These are phyloP conservation scores for Sclerotinia nivalis DNA, from an alignment of 2,329 filamentous ascomycete species.

Conservation along the genomic window DNA sequence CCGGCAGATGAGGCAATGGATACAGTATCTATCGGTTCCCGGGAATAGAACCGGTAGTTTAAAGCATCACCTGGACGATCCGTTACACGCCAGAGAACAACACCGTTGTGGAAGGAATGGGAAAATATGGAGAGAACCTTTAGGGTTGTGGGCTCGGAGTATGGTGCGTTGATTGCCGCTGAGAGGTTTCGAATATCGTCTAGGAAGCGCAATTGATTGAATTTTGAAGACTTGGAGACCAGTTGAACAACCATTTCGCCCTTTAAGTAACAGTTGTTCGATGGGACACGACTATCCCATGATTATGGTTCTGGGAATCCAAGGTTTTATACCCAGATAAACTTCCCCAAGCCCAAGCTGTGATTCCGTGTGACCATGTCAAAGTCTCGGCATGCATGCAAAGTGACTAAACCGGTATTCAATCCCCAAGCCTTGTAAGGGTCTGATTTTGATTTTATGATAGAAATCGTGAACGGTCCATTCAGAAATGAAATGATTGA, in stretches of 20 bases:
- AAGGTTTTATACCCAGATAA: not conserved
- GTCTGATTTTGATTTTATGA: not conserved
- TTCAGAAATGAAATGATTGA: not conserved
- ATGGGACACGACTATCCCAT: too few relatives aligned
- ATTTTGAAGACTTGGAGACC: not conserved
- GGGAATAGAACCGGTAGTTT: conserved; percentile 21
- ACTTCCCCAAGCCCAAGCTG: not conserved
- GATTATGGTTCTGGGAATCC: not conserved
- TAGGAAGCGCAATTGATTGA: not conserved
- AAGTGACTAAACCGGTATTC: not conserved
- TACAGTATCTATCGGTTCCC: conserved; percentile 19
- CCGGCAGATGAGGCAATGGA: not conserved
- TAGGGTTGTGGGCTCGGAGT: not conserved
- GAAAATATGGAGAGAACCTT: not conserved
- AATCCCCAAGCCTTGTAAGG: not conserved
- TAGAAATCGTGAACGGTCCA: not conserved
- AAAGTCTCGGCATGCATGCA: not conserved
- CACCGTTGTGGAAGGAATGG: not conserved
- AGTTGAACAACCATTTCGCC: not conserved
- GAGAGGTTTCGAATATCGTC: conserved; percentile 1
- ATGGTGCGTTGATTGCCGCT: conserved; percentile 8
- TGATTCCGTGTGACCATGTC: too few relatives aligned
- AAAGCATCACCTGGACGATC: conserved; percentile 15
- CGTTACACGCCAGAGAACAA: conserved; percentile 15
- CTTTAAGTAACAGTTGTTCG: not conserved